phyloP scores from a whole-genome alignment of 768 basidiomycete species.

The Boletus pseudo-olivaceus region DNA sequence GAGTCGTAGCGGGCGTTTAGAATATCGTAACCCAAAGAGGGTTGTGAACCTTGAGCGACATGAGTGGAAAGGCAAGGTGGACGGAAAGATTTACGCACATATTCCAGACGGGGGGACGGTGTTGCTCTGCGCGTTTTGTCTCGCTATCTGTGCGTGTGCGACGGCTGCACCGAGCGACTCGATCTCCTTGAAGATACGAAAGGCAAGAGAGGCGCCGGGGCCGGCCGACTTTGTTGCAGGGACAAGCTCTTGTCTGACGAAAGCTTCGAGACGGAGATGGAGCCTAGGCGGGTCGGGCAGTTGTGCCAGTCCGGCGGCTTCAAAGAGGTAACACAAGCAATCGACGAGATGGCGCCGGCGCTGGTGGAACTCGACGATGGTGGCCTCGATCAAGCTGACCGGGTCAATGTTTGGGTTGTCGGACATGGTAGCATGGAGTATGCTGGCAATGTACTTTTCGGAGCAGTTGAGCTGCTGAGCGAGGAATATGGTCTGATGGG shows the following conservation, averaged over 20 bases:
- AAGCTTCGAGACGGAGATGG: constrained; percentile 50
- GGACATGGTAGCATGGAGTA: constrained; percentile 61
- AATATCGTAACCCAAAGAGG: constrained; percentile 61
- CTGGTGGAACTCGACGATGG: constrained; percentile 65
- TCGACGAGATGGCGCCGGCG: constrained; percentile 69
- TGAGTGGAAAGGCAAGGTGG: not conserved
- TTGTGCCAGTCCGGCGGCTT: constrained; percentile 51
- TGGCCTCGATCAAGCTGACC: constrained; percentile 57
- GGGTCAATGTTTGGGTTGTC: constrained; percentile 62
- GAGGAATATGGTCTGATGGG: constrained; percentile 71
- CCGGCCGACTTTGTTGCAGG: constrained; percentile 33
- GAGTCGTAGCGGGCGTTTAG: constrained; percentile 68
- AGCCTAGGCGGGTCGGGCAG: constrained; percentile 43
- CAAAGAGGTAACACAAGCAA: constrained; percentile 65
- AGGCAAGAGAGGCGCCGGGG: constrained; percentile 44
- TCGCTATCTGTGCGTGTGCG: constrained; percentile 49
- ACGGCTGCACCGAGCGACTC: constrained; percentile 56
- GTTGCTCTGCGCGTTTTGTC: constrained; percentile 56
- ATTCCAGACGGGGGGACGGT: constrained; percentile 54
- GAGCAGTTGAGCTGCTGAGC: constrained; percentile 80
- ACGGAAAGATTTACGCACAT: constrained; percentile 35
- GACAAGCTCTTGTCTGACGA: constrained; percentile 54
- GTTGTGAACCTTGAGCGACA: constrained; percentile 34
- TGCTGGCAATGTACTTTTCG: constrained; percentile 71
- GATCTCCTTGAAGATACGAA: constrained; percentile 59